Conservation (phyloP, 768 basidiomycete genomes). For the Amanita rimosa region DNA sequence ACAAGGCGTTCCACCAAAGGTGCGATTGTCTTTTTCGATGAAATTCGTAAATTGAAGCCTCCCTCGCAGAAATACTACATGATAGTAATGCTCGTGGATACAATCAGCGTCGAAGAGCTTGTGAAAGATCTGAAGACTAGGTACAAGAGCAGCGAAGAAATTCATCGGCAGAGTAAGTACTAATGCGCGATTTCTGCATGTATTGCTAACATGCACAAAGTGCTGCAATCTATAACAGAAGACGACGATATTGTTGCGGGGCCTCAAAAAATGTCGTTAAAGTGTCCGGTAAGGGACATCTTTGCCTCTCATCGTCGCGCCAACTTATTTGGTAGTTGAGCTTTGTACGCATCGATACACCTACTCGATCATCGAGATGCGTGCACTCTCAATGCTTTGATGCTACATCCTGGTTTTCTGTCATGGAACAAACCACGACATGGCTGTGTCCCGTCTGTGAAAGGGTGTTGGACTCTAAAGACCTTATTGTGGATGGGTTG, state of each 20-base stretch:
- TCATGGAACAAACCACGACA: constrained; percentile 95
- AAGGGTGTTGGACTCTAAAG: constrained; percentile 60
- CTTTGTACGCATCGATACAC: constrained; percentile 73
- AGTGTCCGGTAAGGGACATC: constrained; percentile 69
- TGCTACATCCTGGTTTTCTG: constrained; percentile 83
- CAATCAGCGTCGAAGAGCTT: constrained; percentile 56
- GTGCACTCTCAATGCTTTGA: constrained; percentile 95
- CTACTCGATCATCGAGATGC: constrained; percentile 80
- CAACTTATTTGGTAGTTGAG: constrained; percentile 46
- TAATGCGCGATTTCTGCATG: neutral
- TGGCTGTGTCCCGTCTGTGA: constrained; percentile 95
- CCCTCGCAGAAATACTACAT: constrained; percentile 71
- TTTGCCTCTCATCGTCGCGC: neutral
- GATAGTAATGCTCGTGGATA: constrained; percentile 75
- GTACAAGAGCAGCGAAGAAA: constrained; percentile 48
- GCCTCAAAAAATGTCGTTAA: constrained; percentile 81
- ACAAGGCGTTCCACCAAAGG: constrained; percentile 65
- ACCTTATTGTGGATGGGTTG: constrained; percentile 89
- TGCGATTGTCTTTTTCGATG: constrained; percentile 17
- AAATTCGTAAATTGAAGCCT: neutral
- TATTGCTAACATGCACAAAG: constrained; percentile 22
- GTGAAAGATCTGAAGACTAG: constrained; percentile 64
- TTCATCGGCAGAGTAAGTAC: constrained; percentile 56
- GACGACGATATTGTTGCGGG: constrained; percentile 93
- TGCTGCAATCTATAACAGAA: constrained; percentile 44